Conservation (phyloP, 768 basidiomycete species). For the Rhizopogon salebrosus region DNA sequence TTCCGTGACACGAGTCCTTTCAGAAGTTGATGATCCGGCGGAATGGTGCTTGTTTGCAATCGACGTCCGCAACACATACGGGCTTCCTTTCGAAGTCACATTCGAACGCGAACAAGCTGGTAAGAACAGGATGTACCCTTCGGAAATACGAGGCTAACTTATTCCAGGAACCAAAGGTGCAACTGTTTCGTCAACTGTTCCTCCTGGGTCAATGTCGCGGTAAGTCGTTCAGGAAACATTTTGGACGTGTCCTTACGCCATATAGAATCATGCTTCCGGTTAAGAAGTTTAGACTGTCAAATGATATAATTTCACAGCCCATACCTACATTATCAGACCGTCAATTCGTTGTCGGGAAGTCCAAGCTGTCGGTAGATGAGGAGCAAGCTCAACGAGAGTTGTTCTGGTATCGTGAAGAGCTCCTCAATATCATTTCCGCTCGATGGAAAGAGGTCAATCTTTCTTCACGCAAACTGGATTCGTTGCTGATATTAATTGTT, state of each 20-base stretch:
- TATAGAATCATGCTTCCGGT: slow-evolving; percentile 66
- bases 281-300: slow-evolving; percentile 59
- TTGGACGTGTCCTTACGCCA: slow-evolving; percentile 3
- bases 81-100: slow-evolving; percentile 84
- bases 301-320: slow-evolving; percentile 51
- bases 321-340: slow-evolving; percentile 85
- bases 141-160: neutral
- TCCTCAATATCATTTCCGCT: slow-evolving; percentile 65
- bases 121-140: slow-evolving; percentile 17
- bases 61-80: slow-evolving; percentile 90
- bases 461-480: neutral
- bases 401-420: slow-evolving; percentile 94
- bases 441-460: slow-evolving; percentile 80
- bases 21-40: slow-evolving; percentile 43
- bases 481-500: slow-evolving; percentile 1
- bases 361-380: slow-evolving; percentile 53
- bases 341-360: slow-evolving; percentile 86
- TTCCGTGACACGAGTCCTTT: slow-evolving; percentile 19
- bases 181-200: slow-evolving; percentile 55
- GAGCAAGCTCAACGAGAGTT: slow-evolving; percentile 66
- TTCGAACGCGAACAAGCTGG: slow-evolving; percentile 67
- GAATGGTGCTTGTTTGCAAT: slow-evolving; percentile 86
- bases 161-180: slow-evolving; percentile 34
- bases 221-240: slow-evolving; percentile 25
- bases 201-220: slow-evolving; percentile 86